Percentiles rank a stretch among this genome's conserved stretches.
phyloP scores from a whole-genome alignment of 2,329 filamentous ascomycete species.

The Aureobasidium sp. region DNA sequence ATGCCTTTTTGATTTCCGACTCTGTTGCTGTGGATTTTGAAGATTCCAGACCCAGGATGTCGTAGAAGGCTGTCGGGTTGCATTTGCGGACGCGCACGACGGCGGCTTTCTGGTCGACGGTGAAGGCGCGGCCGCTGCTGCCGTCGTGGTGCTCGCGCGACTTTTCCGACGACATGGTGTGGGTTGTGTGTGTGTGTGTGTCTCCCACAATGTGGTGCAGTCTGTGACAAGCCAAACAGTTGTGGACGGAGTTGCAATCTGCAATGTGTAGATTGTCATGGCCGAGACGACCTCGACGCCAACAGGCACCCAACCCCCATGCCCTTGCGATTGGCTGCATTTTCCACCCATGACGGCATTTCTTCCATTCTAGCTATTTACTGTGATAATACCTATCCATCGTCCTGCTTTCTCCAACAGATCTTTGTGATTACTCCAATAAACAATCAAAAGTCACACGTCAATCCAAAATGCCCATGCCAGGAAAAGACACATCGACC shows the following conservation, averaged over 20 bases:
- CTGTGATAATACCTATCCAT: too few species aligned
- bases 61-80: conserved; percentile 82
- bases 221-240: too few species aligned
- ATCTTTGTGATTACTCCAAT: too few species aligned
- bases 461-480: conserved; percentile 33
- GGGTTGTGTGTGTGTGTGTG: too few species aligned
- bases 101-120: conserved; percentile 82
- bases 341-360: not conserved
- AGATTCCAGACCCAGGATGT: conserved; percentile 72
- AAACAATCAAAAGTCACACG: not conserved
- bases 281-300: too few species aligned
- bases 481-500: conserved; percentile 30
- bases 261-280: too few species aligned
- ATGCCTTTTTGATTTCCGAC: conserved; percentile 92
- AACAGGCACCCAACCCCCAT: too few species aligned
- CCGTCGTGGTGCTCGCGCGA: conserved; percentile 66
- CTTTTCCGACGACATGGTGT: conserved; percentile 32
- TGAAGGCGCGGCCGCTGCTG: conserved; percentile 70
- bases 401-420: too few species aligned
- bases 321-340: too few species aligned
- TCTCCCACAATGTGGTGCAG: too few species aligned
- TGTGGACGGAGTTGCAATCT: too few species aligned
- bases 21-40: conserved; percentile 63
- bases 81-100: conserved; percentile 85
- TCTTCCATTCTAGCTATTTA: too few species aligned